Percentiles rank a stretch among this genome's conserved stretches.
Conservation (phyloP, 441 rosid species). For the Populus hybrid region DNA sequence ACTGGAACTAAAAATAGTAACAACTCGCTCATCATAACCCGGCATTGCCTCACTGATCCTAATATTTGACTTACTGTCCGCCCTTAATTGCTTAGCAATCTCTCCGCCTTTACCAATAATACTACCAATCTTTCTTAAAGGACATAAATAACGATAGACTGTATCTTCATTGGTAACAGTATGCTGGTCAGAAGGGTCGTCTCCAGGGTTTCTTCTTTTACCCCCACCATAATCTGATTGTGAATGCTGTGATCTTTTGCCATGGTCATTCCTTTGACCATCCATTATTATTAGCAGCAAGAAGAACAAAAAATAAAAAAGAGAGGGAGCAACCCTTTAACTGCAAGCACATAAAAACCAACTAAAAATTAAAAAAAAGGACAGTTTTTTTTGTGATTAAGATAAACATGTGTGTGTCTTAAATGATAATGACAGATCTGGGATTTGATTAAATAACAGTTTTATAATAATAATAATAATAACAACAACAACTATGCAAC, state of each 20-base stretch:
- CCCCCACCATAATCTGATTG: conserved; percentile 69
- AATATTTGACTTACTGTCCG: conserved; percentile 78
- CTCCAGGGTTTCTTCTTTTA: conserved; percentile 66
- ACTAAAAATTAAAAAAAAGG: too few relatives aligned
- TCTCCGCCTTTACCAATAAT: conserved; percentile 96
- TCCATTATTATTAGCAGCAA: conserved; percentile 35
- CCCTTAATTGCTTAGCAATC: conserved; percentile 79
- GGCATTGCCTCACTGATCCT: conserved; percentile 77
- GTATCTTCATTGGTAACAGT: conserved; percentile 71
- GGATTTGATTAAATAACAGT: not conserved
- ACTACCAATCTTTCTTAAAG: conserved; percentile 84
- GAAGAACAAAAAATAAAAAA: not conserved
- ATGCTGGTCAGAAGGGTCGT: conserved; percentile 49
- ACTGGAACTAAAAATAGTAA: conserved; percentile 75
- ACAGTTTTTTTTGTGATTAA: not conserved
- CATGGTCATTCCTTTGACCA: conserved; percentile 79
- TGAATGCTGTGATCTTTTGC: conserved; percentile 71
- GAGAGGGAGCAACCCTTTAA: not conserved
- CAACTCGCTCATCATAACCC: conserved; percentile 86
- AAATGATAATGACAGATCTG: not conserved
- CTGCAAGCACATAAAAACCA: not conserved
- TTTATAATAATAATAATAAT: too few relatives aligned
- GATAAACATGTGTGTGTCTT: not conserved
- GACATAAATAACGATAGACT: conserved; percentile 84
- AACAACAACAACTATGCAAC: not conserved